Percentiles rank a stretch among this genome's conserved stretches.
Evolutionary conservation across 179 eudicot genomes (phyloP).

Genomic region (Nepenthes alata): DNA sequence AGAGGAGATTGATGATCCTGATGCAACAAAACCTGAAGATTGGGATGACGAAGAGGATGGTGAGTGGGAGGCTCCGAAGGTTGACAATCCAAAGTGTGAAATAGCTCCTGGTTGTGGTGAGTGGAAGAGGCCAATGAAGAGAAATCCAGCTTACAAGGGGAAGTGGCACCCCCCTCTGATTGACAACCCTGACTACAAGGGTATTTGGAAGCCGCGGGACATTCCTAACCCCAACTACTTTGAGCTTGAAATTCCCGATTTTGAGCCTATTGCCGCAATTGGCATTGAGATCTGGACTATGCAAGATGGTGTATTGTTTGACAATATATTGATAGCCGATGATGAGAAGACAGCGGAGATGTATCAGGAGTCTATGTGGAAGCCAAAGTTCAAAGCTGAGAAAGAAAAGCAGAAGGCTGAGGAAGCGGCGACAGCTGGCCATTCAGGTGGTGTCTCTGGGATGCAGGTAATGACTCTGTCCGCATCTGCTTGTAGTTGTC

Average conservation of each 20-base stretch:
- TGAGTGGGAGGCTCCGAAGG: conserved; percentile 86
- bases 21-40: conserved; percentile 85
- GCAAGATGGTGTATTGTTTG: conserved; percentile 80
- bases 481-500: not conserved
- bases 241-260: conserved; percentile 58
- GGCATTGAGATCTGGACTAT: conserved; percentile 95
- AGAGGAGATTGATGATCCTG: conserved; percentile 83
- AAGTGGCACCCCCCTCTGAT: conserved; percentile 73
- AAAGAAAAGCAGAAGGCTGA: conserved; percentile 67
- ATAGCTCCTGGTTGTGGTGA: conserved; percentile 88
- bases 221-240: conserved; percentile 67
- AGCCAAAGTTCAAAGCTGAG: conserved; percentile 58
- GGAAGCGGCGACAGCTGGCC: conserved; percentile 35
- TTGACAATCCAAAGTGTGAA: conserved; percentile 72
- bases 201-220: conserved; percentile 69
- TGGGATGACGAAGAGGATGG: conserved; percentile 99
- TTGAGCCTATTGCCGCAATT: conserved; percentile 76
- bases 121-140: conserved; percentile 78
- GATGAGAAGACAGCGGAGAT: conserved; percentile 61
- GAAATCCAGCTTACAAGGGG: conserved; percentile 78
- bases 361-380: conserved; percentile 47
- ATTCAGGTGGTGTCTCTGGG: conserved; percentile 39
- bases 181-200: conserved; percentile 74
- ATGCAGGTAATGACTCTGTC: conserved; percentile 36
- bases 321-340: conserved; percentile 56